Base-by-base conservation (phyloP, 805 yeast species). In the Ogataea pini region DNA sequence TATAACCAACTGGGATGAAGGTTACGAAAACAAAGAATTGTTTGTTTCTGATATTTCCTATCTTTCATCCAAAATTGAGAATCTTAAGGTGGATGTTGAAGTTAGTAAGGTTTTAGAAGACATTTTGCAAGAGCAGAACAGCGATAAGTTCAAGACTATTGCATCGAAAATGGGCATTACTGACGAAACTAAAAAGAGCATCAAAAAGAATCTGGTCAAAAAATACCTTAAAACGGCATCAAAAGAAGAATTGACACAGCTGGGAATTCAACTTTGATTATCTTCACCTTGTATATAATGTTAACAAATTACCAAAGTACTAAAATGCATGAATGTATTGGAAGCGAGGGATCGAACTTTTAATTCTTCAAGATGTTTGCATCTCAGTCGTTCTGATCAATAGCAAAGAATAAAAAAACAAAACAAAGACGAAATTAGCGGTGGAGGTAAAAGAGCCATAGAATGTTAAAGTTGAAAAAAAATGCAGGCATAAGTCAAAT, bases 181-280 rank as follows among this genome's bases (percentile, higher is more conserved):
- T 8, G 67, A 73, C 27, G 76, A 78, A 7, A 67, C 70, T 53
- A 77, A 79, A 62, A 71, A 70, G 44, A 75, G 75, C 64, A 80
- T 83, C 18, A 81, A 76, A 62, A 88, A 86, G 72, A 90, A 90
- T 65, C 67, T 88, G 39, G 66, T 87, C 57, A 77, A 89, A 63
- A 87, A 86, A 67, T 83, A 76, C 63, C 47, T 69, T 12, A 61
- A 61, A 19, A 49, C 47, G 17, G 49, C 66, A 3, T 50, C 68
- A 7, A 22, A 20, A n/a, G 64, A 57, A 12, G 67, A 64, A 46
- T 57, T 67, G 41, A 28, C 41, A 17, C 40, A 50, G 28, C 52
- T 63, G 47, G 68, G 69, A 28, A 51, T 64, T 32, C 33, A 46
- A 20, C 28, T 61, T 33, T 59, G 49, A 55, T 28, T 13, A 14